Percentiles rank a stretch among this genome's conserved stretches.
Evolutionary conservation across 2,329 filamentous ascomycete species (phyloP).

Genomic region (Colletotrichum liaoningense): DNA sequence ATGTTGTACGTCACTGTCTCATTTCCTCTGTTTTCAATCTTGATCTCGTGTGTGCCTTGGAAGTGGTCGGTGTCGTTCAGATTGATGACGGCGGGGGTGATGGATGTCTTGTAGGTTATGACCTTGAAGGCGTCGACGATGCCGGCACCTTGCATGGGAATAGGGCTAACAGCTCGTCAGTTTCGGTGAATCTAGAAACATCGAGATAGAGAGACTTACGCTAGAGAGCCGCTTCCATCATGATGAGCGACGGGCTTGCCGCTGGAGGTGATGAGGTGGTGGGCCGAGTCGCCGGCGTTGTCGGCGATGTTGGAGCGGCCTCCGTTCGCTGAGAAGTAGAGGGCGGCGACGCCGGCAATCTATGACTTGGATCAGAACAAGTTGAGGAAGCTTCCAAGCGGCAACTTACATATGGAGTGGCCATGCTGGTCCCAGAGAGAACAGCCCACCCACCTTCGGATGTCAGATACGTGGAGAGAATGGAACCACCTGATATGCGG

Average conservation of each 20-base stretch:
- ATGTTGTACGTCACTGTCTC: constrained; percentile 63
- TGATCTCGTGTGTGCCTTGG: constrained; percentile 59
- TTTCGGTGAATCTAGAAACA: neutral
- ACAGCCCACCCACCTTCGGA: neutral
- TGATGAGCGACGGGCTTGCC: constrained; percentile 21
- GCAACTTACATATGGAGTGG: neutral
- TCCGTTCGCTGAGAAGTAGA: neutral
- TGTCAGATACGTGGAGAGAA: neutral
- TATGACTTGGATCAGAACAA: neutral
- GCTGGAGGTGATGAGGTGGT: neutral
- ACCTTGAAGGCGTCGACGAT: constrained; percentile 66
- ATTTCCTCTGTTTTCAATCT: constrained; percentile 63
- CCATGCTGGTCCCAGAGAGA: neutral
- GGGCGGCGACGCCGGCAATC: neutral
- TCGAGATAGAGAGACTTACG: constrained; percentile 4
- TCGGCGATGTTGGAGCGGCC: neutral
- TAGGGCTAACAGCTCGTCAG: neutral
- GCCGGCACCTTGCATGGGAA: constrained; percentile 56
- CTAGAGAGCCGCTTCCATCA: constrained; percentile 17
- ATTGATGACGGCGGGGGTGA: constrained; percentile 62
- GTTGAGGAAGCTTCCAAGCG: fast-evolving
- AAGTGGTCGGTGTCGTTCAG: constrained; percentile 74
- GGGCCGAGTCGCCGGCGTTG: constrained; percentile 6
- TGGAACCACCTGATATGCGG: neutral
- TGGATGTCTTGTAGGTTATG: constrained; percentile 45